phyloP scores from a whole-genome alignment of 228 moss, liverwort and hornwort genomes.

The Sphagnum fallax region DNA sequence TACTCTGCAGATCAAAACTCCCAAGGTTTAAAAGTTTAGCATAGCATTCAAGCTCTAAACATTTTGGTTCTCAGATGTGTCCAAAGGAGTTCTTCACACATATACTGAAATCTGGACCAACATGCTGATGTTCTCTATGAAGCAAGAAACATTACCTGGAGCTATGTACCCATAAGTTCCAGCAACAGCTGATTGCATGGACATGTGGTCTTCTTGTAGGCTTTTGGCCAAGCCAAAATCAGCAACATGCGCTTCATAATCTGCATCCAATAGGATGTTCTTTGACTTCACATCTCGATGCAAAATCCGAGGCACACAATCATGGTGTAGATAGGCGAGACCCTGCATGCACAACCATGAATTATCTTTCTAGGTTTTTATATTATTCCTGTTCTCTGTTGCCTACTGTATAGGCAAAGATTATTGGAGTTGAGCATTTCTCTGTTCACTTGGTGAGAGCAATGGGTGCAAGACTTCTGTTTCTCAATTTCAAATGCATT shows the following conservation, averaged over 20 bases:
- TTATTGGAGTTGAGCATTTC: too few species aligned
- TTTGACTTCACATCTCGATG: slow-evolving; percentile 92
- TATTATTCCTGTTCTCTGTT: too few species aligned
- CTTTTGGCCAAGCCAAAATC: slow-evolving; percentile 84
- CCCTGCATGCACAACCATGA: slow-evolving; percentile 24
- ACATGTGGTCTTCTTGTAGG: slow-evolving; percentile 38
- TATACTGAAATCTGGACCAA: neutral
- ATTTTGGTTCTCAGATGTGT: too few species aligned
- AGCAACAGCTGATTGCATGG: slow-evolving; percentile 49
- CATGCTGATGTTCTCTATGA: neutral
- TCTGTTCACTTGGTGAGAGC: too few species aligned
- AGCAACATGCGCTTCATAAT: slow-evolving; percentile 66
- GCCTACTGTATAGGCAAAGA: too few species aligned
- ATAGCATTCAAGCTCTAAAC: neutral
- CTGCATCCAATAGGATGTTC: slow-evolving; percentile 64
- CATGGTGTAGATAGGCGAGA: slow-evolving; percentile 76
- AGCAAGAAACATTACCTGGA: slow-evolving; percentile 38
- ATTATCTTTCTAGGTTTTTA: too few species aligned
- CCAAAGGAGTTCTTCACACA: neutral
- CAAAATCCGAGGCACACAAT: slow-evolving; percentile 70
- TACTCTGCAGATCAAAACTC: slow-evolving; percentile 25
- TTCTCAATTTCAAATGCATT: too few species aligned
- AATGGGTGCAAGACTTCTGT: too few species aligned
- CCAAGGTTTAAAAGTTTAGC: neutral
- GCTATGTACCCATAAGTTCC: slow-evolving; percentile 94